Base-by-base conservation (phyloP, 2,329 filamentous ascomycete genomes). In the Apiospora malaysiana region DNA sequence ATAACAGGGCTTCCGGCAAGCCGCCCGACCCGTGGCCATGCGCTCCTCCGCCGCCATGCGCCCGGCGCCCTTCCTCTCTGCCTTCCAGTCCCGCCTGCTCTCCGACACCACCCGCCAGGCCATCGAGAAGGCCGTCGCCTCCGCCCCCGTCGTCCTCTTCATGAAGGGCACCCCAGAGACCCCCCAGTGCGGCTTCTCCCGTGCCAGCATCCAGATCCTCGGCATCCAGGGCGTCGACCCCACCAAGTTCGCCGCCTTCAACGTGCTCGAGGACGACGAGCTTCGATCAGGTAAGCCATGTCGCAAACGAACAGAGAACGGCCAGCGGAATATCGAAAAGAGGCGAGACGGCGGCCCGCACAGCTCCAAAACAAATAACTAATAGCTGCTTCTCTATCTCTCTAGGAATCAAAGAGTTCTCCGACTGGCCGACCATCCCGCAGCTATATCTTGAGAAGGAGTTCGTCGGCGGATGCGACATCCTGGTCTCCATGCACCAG, bases 151-250 rank as follows among this genome's bases (percentile, higher is more conserved):
- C 0, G 96, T 99, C 0, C 88, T 99, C 71, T 99, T 99, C 87
- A 99, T 99, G 96, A 99, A 99, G 86, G 96, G 96, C 72, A 98
- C 96, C 1, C 96, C 96, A 71, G 95, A 98, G 84, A 94, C 90
- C 72, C 96, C 96, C 25, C 95, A 98, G 83, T 99, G 96, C 83
- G 96, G 96, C 65, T 99, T 98, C 87, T 98, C 95, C 71, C 90
- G 95, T 77, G 95, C 95, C 70, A 94, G 90, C 80, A 97, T 99
- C 81, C 95, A 98, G 86, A 95, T 99, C 78, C 87, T 99, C 74
- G 94, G 95, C 71, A 84, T 98, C 78, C 95, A 99, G 84, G 96
- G 96, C 74, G 94, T 99, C 73, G 93, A 98, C 84, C 96, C 96
- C 21, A 88, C 89, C 75, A 98, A 98, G 85, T 99, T 99, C 81